These are phyloP conservation scores for Blastobotrys aristatus DNA, from an alignment of 1,139 yeast species.

Conservation along the genomic window DNA sequence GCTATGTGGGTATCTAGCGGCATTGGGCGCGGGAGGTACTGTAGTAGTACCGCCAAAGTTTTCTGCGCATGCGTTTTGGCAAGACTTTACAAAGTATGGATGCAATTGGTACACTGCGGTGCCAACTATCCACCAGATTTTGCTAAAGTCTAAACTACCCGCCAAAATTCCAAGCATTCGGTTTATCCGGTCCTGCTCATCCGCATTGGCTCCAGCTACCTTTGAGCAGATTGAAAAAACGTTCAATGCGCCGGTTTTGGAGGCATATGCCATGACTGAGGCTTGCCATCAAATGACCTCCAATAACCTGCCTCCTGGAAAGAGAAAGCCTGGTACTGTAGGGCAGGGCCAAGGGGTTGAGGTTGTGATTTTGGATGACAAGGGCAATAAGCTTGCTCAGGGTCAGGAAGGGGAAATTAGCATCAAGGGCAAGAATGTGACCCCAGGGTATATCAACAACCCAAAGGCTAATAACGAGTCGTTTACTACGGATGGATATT, in stretches of 20 bases:
- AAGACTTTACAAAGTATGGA: slow-evolving; percentile 43
- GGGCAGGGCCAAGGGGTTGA: slow-evolving; percentile 67
- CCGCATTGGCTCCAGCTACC: slow-evolving; percentile 60
- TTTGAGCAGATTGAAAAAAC: slow-evolving; percentile 50
- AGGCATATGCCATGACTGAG: slow-evolving; percentile 77
- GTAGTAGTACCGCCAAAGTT: slow-evolving; percentile 54
- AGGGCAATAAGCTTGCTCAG: slow-evolving; percentile 42
- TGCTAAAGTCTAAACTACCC: slow-evolving; percentile 49
- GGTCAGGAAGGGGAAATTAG: slow-evolving; percentile 62
- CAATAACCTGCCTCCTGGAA: slow-evolving; percentile 58
- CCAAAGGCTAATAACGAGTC: slow-evolving; percentile 61
- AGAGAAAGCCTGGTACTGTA: slow-evolving; percentile 62
- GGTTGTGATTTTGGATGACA: slow-evolving; percentile 49
- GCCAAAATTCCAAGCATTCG: slow-evolving; percentile 47
- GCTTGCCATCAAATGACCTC: slow-evolving; percentile 71
- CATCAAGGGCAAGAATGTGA: slow-evolving; percentile 58
- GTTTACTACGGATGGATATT: slow-evolving; percentile 52
- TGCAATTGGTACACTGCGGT: slow-evolving; percentile 72
- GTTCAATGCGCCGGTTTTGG: slow-evolving; percentile 60
- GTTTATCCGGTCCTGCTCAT: slow-evolving; percentile 63
- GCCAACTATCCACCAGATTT: slow-evolving; percentile 64
- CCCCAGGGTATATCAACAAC: slow-evolving; percentile 66
- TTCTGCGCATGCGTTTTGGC: slow-evolving; percentile 56
- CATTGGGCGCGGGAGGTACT: slow-evolving; percentile 55
- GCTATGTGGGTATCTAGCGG: slow-evolving; percentile 55